Base-by-base conservation (phyloP, 2,329 filamentous ascomycete species). In the Remersonia thermophila region DNA sequence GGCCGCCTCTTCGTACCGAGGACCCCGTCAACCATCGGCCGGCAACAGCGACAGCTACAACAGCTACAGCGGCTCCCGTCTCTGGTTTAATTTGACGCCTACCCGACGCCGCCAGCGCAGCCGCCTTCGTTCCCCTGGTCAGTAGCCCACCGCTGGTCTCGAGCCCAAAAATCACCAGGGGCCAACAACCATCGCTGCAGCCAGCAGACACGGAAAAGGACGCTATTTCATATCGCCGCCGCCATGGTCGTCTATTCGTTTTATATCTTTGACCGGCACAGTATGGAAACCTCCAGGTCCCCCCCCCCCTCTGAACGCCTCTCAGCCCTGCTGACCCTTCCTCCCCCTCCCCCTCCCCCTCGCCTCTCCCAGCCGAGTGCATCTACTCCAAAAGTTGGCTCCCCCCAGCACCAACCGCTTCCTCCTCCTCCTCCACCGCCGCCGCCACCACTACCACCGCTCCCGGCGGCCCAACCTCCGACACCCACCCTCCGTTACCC, bases 211-310 rank as follows among this genome's bases (percentile, higher is more conserved):
- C n/a, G n/a, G n/a, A n/a, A n/a, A 23, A 23, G 20, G 20, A 9
- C 5, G 9, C 20, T 9, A 9, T 9, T 23, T 9, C 20, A 5
- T 23, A 23, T 36, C 20, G 7, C 15, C 25, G 13, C 26, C 23
- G 66, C 50, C 55, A 96, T 98, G 91, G 79, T 82, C 42, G 83
- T 96, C 60, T 96, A 93, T 65, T 87, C 86, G 41, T 94, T 98
- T 64, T 94, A 94, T 69, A 95, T 98, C 56, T 98, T 98, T 59
- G 91, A 98, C 65, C 81, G 91, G 47, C 91, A 98, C 63, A 94
- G 91, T 95, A 71, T 13, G 27, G 8, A 29, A 23, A 5, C 20
- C n/a, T 27, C 25, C 10, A 27, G 55, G 73, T 54, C 33, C 5
- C 27, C 18, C 18, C 14, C 32, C 26, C 26, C 27, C 27, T 32